These are phyloP conservation scores for Xanthoconium stramineum DNA, from an alignment of 768 basidiomycete species.

Conservation along the genomic window DNA sequence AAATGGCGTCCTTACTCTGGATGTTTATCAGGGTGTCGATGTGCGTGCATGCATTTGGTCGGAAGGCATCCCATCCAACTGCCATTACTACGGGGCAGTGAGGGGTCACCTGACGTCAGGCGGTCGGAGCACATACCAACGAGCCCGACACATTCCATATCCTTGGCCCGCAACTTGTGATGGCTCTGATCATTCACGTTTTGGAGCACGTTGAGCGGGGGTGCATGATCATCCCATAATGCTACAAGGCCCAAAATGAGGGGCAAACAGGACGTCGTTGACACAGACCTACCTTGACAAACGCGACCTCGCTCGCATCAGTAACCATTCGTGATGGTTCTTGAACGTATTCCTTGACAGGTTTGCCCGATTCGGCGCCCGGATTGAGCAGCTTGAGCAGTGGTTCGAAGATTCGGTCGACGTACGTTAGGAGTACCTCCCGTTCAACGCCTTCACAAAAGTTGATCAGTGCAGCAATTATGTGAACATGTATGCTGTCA, in stretches of 20 bases:
- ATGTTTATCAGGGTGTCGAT: slow-evolving; percentile 72
- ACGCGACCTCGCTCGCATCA: slow-evolving; percentile 76
- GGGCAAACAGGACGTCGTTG: no score
- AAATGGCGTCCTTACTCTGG: slow-evolving; percentile 52
- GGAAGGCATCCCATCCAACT: slow-evolving; percentile 77
- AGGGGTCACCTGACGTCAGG: not conserved
- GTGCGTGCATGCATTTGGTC: slow-evolving; percentile 67
- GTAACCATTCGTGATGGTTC: slow-evolving; percentile 91
- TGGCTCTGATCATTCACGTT: slow-evolving; percentile 69
- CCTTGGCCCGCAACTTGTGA: slow-evolving; percentile 69
- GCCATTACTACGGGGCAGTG: slow-evolving; percentile 60
- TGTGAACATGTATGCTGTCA: slow-evolving; percentile 77
- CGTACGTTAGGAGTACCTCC: slow-evolving; percentile 68
- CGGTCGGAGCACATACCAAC: slow-evolving; percentile 53
- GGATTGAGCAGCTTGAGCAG: slow-evolving; percentile 58
- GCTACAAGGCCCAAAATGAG: slow-evolving; percentile 35
- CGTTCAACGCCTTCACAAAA: slow-evolving; percentile 85
- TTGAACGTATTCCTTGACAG: slow-evolving; percentile 63
- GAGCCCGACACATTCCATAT: slow-evolving; percentile 88
- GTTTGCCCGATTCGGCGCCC: slow-evolving; percentile 38
- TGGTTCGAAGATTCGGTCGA: slow-evolving; percentile 78
- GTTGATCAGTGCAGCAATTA: slow-evolving; percentile 84
- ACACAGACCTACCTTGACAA: slow-evolving; percentile 53
- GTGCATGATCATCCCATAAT: slow-evolving; percentile 79
- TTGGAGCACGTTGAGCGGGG: slow-evolving; percentile 65